phyloP scores from a whole-genome alignment of 768 basidiomycete species.

The Collybia sp. region DNA sequence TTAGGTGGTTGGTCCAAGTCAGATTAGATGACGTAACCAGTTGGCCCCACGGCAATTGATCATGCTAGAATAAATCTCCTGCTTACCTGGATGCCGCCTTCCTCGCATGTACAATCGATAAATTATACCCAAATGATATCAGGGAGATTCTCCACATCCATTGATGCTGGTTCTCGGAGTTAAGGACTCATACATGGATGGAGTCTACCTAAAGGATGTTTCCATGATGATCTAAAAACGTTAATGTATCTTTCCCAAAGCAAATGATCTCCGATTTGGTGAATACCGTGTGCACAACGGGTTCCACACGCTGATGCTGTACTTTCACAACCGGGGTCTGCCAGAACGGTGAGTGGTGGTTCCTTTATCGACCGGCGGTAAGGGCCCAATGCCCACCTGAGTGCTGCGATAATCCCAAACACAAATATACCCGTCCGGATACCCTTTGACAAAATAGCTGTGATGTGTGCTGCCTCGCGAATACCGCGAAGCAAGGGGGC shows the following conservation, averaged over 20 bases:
- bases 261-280: conserved; percentile 33
- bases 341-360: conserved; percentile 1
- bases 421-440: conserved; percentile 35
- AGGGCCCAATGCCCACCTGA: conserved; percentile 26
- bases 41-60: not conserved
- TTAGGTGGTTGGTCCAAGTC: conserved; percentile 45
- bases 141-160: not conserved
- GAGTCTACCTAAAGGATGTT: not conserved
- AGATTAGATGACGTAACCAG: not conserved
- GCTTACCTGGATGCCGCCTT: not conserved
- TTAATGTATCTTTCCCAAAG: conserved; percentile 33
- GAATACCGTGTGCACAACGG: conserved; percentile 35
- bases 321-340: conserved; percentile 31
- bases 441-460: conserved; percentile 41
- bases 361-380: conserved; percentile 3
- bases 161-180: not conserved
- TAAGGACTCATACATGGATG: not conserved
- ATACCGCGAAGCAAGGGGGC: conserved; percentile 18
- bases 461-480: conserved; percentile 34
- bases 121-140: too few species aligned
- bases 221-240: conserved; percentile 21
- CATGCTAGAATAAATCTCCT: not conserved
- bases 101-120: not conserved
- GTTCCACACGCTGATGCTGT: conserved; percentile 23
- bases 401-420: conserved; percentile 48